Base-by-base conservation (phyloP, 2,329 filamentous ascomycete species). In the Cryphonectria naterciae region DNA sequence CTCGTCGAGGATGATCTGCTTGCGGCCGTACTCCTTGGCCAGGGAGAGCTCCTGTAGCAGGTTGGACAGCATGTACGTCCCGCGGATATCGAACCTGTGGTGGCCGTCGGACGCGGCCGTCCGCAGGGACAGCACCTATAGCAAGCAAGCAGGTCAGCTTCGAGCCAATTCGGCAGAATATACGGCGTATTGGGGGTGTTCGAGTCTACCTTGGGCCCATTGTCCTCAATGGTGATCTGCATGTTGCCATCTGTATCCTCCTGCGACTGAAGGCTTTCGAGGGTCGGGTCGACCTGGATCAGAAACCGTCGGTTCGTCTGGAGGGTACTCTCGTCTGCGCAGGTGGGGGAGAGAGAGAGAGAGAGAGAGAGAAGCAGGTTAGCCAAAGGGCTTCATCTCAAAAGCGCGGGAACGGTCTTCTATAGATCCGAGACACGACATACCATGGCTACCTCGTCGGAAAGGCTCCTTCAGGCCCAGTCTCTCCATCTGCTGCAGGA, bases 181-280 rank as follows among this genome's bases (percentile, higher is more conserved):
- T 13, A 43, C 46, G 17, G n/a, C 15, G 7, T n/a, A 22, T n/a
- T 15, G 22, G 6, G 6, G 46, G 5, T 6, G 6, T 49, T 28
- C 46, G 22, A 25, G 61, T 78, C 74, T 80, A 92, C 93, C 87
- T 98, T 99, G 65, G 96, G 95, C 0, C 96, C 96, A 74, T 89
- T 88, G 82, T 99, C 96, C 78, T 98, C 96, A 76, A 98, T 97
- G 41, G 96, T 99, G 80, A 99, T 99, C 81, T 98, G 95, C 86
- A 94, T 93, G 81, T 99, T 98, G 70, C 89, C 86, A 81, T 99
- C 95, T 41, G 95, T 97, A 78, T 99, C 96, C 81, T 99, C 96
- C 75, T 95, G 92, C 52, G 89, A 89, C 73, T 94, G 86, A 61
- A 99, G 86, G 71, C 88, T 91, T 78, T 94, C 87, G 70, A 97